Evolutionary conservation across 2,329 filamentous ascomycete genomes (phyloP), one percentile per base, ranked within the genome.

Genomic region (Domatiomyces globalis): DNA sequence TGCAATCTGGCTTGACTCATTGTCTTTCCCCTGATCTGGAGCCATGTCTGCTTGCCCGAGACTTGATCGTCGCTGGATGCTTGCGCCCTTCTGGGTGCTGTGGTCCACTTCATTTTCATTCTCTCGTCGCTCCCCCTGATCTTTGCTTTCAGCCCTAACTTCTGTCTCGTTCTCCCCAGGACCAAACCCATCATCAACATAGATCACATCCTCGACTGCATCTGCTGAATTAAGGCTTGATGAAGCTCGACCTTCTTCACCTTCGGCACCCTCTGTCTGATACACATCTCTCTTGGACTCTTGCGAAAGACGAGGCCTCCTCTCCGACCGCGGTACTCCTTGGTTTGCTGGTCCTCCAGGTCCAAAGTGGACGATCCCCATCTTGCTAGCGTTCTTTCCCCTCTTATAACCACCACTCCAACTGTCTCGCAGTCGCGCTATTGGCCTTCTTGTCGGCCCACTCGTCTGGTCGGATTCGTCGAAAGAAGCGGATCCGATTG

Each of bases 281-380:
- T n/a, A n/a, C n/a, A 33, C 4, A 33, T 33, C 29, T 33, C 29
- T 10, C 29, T 33, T 7, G 8, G 12, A 7, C 12, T 10, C 29
- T 33, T 33, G 2, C 29, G 29, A 33, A 10, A 33, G 29, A 33
- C 12, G 29, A 10, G 29, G 8, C 2, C 8, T 33, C 29, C 8
- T 33, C 8, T 7, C 27, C 27, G 9, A 33, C 12, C 29, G 8
- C 9, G 12, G 29, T 5, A 10, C 29, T 33, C 29, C 53, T 46
- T 57, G 55, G 48, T 57, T 55, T 2, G 20, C 48, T 25, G 55
- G 55, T 6, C 51, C 55, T 22, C 49, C 46, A 42, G 53, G 47
- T 8, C 49, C 51, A 36, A 57, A 53, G 29, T 54, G 51, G 5
- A 57, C 45, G 27, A 57, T 55, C 22, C 42, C 33, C 17, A 49